Base-by-base conservation (phyloP, 2,329 filamentous ascomycete genomes). In the Penicillium sclerotiorum region DNA sequence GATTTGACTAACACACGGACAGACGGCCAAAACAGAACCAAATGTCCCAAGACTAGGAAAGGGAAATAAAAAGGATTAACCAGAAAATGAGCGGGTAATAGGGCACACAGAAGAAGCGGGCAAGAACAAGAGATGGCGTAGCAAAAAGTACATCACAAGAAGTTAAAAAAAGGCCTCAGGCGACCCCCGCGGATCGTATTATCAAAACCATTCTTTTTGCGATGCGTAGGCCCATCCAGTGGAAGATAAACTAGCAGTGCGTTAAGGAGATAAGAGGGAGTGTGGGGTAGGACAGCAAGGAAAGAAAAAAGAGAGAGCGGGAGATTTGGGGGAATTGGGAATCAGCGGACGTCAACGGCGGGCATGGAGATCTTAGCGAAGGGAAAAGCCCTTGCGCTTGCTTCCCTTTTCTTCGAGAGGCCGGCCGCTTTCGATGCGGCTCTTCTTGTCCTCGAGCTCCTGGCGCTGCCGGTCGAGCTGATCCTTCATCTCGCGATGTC, bases 401-500 rank as follows among this genome's bases (percentile, higher is more conserved):
- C 87, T 23, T 45, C 32, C 87, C 81, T 97, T 93, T 80, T 97
- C 92, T 80, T 97, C 94, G 78, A 97, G 78, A 59, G 94, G 94
- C 73, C 94, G 84, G 69, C 94, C 94, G 72, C 88, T 96, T 77
- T 99, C 94, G 78, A 99, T 81, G 67, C 94, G 87, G 60, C 84
- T 76, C 82, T 99, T 99, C 89, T 97, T 99, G 79, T 99, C 94
- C 74, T 99, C 94, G 70, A 99, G 84, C 75, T 99, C 94, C 73
- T 84, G 76, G 73, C 92, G 87, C 81, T 97, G 93, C 71, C 92
- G 87, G 69, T 99, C 94, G 66, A 99, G 85, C 76, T 97, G 93
- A 72, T 99, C 94, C 83, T 97, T 99, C 94, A 99, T 99, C 81
- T 99, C 94, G 72, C 93, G 87, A 80, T 99, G 94, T 65, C 94